phyloP scores from a whole-genome alignment of 345 rosid species.

The Mercurialis annua region DNA sequence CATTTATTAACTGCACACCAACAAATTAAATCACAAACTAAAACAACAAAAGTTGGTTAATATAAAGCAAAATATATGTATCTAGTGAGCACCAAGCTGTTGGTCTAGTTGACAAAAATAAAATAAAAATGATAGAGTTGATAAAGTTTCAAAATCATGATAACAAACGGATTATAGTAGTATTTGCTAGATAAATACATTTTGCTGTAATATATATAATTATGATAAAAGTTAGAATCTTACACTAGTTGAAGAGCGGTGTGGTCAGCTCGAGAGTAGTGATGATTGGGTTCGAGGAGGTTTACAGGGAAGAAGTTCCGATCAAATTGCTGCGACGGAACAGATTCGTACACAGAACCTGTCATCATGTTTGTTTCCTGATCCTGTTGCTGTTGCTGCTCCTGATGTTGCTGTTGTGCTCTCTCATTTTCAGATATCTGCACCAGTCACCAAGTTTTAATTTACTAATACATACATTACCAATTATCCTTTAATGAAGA shows the following conservation, averaged over 20 bases:
- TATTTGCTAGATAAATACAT: too few species aligned
- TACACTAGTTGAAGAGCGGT: slow-evolving; percentile 79
- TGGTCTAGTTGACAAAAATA: too few species aligned
- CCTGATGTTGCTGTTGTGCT: slow-evolving; percentile 23
- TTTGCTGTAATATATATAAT: too few species aligned
- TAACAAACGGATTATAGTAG: too few species aligned
- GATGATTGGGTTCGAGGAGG: slow-evolving; percentile 54
- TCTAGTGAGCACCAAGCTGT: too few species aligned
- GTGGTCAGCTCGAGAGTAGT: slow-evolving; percentile 44
- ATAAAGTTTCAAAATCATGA: too few species aligned
- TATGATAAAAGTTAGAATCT: slow-evolving; percentile 16
- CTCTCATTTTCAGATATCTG: slow-evolving; percentile 68
- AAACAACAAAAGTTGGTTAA: too few species aligned
- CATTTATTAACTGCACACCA: too few species aligned
- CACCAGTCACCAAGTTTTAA: slow-evolving; percentile 2
- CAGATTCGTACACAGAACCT: slow-evolving; percentile 40
- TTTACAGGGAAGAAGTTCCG: slow-evolving; percentile 58
- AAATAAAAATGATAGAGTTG: too few species aligned
- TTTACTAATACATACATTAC: background rate
- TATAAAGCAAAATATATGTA: too few species aligned
- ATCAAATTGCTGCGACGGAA: slow-evolving; percentile 47
- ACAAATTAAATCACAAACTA: too few species aligned
- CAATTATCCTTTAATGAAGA: background rate
- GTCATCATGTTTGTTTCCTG: slow-evolving; percentile 34
- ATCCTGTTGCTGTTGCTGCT: slow-evolving; percentile 25